phyloP scores from a whole-genome alignment of 768 basidiomycete genomes.

The Galerina sulciceps region DNA sequence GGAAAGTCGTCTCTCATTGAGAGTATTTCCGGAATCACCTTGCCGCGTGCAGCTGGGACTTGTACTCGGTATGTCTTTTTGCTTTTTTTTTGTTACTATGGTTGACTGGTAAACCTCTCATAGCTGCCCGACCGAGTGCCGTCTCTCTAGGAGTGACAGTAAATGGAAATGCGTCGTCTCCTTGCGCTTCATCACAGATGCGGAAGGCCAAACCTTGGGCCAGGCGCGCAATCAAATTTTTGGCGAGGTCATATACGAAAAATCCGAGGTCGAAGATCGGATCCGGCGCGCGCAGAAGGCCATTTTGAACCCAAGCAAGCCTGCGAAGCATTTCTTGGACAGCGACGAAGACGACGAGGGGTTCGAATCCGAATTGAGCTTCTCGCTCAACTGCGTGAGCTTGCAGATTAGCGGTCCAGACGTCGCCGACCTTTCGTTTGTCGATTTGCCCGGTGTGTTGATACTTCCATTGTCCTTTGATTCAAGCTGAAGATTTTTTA shows the following conservation, averaged over 20 bases:
- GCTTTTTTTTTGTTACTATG: not conserved
- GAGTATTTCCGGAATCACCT: slow-evolving; percentile 71
- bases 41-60: slow-evolving; percentile 74
- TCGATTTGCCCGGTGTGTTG: slow-evolving; percentile 58
- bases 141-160: slow-evolving; percentile 41
- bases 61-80: slow-evolving; percentile 63
- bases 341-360: slow-evolving; percentile 30
- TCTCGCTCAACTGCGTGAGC: slow-evolving; percentile 61
- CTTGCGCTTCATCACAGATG: slow-evolving; percentile 48
- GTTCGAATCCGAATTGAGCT: slow-evolving; percentile 32
- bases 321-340: slow-evolving; percentile 40
- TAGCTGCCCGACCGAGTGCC: slow-evolving; percentile 65
- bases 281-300: slow-evolving; percentile 70
- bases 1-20: slow-evolving; percentile 83
- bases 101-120: too few relatives aligned
- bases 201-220: slow-evolving; percentile 38
- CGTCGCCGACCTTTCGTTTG: slow-evolving; percentile 67
- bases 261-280: slow-evolving; percentile 62
- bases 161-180: slow-evolving; percentile 58
- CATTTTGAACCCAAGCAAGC: slow-evolving; percentile 59
- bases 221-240: slow-evolving; percentile 45
- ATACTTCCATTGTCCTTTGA: not conserved
- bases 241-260: slow-evolving; percentile 52
- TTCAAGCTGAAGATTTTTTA: not conserved
- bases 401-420: slow-evolving; percentile 62